These are phyloP conservation scores for Biscogniauxia sp. DNA, from an alignment of 2,329 filamentous ascomycete species.

Conservation along the genomic window DNA sequence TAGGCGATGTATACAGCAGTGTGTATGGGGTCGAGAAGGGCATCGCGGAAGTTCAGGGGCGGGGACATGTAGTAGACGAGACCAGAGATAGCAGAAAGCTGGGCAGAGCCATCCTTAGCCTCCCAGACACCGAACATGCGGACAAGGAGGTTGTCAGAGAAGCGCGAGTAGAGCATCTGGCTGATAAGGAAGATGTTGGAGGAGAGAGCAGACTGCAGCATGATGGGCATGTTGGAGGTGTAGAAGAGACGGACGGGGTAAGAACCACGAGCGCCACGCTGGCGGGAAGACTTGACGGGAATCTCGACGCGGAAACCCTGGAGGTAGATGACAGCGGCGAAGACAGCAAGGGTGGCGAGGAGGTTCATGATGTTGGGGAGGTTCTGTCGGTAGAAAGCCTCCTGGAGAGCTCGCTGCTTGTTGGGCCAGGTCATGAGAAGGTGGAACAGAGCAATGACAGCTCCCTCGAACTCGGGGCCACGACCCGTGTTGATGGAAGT, in stretches of 20 bases:
- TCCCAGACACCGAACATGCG: slow-evolving; percentile 98
- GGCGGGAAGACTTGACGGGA: slow-evolving; percentile 97
- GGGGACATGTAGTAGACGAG: slow-evolving; percentile 99
- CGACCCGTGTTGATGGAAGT: slow-evolving; percentile 99
- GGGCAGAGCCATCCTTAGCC: slow-evolving; percentile 90
- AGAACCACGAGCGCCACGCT: slow-evolving; percentile 96
- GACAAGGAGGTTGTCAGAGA: slow-evolving; percentile 98
- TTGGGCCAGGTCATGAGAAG: slow-evolving; percentile 97
- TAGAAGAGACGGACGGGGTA: slow-evolving; percentile 99
- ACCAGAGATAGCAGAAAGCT: slow-evolving; percentile 90
- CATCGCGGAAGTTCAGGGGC: slow-evolving; percentile 95
- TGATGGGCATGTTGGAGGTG: slow-evolving; percentile 99
- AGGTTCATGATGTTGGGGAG: slow-evolving; percentile 99
- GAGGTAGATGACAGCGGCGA: slow-evolving; percentile 97
- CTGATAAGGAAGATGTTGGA: slow-evolving; percentile 99
- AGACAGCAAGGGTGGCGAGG: slow-evolving; percentile 86
- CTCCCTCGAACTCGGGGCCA: slow-evolving; percentile 98
- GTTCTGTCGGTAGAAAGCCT: slow-evolving; percentile 99
- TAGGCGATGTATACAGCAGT: slow-evolving; percentile 93
- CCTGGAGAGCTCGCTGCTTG: slow-evolving; percentile 97
- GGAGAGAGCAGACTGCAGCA: slow-evolving; percentile 97
- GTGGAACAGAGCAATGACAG: slow-evolving; percentile 96
- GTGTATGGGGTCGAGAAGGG: slow-evolving; percentile 94
- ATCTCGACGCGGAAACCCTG: slow-evolving; percentile 99
- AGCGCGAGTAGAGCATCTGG: slow-evolving; percentile 99